Evolutionary conservation across 2,329 filamentous ascomycete genomes (phyloP), one percentile per base, ranked within the genome.

Genomic region (Fusarium incarnatum): DNA sequence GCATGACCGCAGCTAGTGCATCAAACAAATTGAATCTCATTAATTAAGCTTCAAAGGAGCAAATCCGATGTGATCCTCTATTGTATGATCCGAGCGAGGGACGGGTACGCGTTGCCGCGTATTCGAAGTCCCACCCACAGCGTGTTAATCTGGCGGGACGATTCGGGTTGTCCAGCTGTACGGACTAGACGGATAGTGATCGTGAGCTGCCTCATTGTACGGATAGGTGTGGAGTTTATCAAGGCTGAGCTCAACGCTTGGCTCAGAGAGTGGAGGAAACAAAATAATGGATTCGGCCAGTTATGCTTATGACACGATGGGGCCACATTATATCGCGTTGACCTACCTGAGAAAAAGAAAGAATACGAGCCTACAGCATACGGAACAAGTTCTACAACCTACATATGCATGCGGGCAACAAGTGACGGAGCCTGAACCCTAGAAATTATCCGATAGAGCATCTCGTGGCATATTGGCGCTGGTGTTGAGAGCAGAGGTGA

Each of bases 11-110:
- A 30, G 41, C 62, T 64, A 70, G 57, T 68, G 67, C 68, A 28
- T 71, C 67, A 58, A 60, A 60, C 58, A 70, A 44, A 70, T 70
- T 70, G 67, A 70, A 68, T 25, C 37, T 48, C 49, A 48, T 64
- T 46, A 56, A 57, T 61, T 37, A 57, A 59, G 53, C 37, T 57
- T 67, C 57, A 67, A 54, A 64, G 30, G 45, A 56, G 52, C 32
- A 53, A 41, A 55, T 50, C 45, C 12, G 52, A 56, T 44, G 40
- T 56, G 47, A 55, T 70, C 61, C 12, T 63, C 53, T 25, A 58
- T 67, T 63, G 49, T 25, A 58, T 67, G 49, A 46, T 60, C 47
- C 54, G 37, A 60, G 23, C 54, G 42, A 60, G 20, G 54, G n/a
- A 57, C 41, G 61, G 34, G 54, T 13, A n/a, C 28, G 22, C 45